A percentile compares a stretch with the other conserved stretches of the same genome.
phyloP scores from a whole-genome alignment of 345 rosid genomes.

The Hibiscus mutabilis region DNA sequence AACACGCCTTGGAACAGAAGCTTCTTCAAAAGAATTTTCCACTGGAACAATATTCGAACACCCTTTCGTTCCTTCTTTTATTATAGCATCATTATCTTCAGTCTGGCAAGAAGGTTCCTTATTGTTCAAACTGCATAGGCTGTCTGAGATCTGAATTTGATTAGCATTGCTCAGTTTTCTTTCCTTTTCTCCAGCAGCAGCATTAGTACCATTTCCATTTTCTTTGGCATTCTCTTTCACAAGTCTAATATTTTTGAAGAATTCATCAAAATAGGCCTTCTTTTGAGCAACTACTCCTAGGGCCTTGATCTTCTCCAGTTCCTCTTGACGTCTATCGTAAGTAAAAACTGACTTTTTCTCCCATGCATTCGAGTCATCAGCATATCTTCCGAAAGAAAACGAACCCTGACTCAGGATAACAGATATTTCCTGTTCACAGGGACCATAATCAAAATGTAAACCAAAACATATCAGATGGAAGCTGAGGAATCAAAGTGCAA shows the following conservation, averaged over 20 bases:
- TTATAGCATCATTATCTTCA: neutral
- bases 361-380: neutral
- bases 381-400: constrained; percentile 3
- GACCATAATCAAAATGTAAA: neutral
- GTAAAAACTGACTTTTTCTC: neutral
- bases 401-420: neutral
- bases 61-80: neutral
- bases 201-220: neutral
- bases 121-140: neutral
- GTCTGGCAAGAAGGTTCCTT: neutral
- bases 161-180: neutral
- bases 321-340: constrained; percentile 1
- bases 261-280: neutral
- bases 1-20: neutral
- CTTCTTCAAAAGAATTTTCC: neutral
- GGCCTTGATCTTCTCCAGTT: neutral
- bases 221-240: neutral
- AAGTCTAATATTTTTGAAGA: neutral
- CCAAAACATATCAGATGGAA: neutral
- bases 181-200: neutral
- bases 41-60: neutral
- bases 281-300: neutral
- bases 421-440: neutral
- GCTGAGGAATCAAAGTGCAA: neutral
- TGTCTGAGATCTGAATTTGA: neutral